Evolutionary conservation across 1,284 basidiomycete genomes (phyloP), one percentile per base, ranked within the genome.

Genomic region (Quambalaria eucalypti): DNA sequence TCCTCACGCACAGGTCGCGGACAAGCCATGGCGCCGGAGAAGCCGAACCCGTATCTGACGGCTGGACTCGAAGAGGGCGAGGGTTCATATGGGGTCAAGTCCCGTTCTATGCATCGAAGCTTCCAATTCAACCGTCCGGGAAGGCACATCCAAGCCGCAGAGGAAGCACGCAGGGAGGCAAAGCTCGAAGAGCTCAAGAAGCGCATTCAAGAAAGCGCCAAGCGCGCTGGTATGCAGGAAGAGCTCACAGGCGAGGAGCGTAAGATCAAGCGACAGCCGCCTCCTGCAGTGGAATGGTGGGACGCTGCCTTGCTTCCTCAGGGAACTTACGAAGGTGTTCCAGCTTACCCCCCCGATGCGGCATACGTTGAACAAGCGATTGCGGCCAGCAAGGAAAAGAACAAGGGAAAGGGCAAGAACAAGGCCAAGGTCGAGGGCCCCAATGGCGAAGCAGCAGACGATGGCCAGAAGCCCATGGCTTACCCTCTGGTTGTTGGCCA

Each of bases 241-340:
- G 93, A 96, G 76, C 87, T 96, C 70, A 88, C 91, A 61, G 87
- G 83, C 0, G 78, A 93, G 33, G 92, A 95, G 77, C 88, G 52
- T 19, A 31, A 29, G 5, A 26, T 92, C 63, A 84, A 90, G 85
- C 82, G 90, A 44, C 83, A 84, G 55, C 81, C 86, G 0, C 93
- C 93, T 4, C 95, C 93, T 0, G 85, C 84, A 4, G 82, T 87
- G 7, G 93, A 98, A 76, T 98, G 93, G 93, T 99, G 95, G 93
- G 95, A 98, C 77, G 84, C 82, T 29, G 83, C 87, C 0, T 79
- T 96, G n/a, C 78, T 98, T 9, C 86, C 88, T 0, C 83, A 81
- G 65, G 84, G 85, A 74, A 82, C 79, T 1, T 97, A 97, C 75
- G 83, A 85, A 52, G 88, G 90, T 60, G 76, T 58, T 42, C 64